phyloP scores from a whole-genome alignment of 148 eudicot genomes.

The Cornus suecica region DNA sequence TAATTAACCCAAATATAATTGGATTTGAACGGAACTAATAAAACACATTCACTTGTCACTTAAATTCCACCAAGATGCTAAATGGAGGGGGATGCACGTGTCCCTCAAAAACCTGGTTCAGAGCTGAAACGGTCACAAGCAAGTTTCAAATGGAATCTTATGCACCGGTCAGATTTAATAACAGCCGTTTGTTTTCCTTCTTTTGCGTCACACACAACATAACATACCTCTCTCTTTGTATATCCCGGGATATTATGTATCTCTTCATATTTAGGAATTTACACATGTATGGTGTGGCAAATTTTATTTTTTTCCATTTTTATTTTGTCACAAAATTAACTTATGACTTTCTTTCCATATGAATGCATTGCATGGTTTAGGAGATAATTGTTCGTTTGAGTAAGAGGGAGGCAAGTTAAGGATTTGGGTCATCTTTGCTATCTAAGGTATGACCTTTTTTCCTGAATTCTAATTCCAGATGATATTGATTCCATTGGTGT shows the following conservation, averaged over 20 bases:
- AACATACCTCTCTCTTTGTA: not conserved
- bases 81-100: too few relatives aligned
- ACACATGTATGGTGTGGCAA: not conserved
- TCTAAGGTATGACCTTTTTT: not conserved
- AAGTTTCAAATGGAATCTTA: not conserved
- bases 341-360: not conserved
- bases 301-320: too few relatives aligned
- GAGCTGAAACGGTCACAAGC: not conserved
- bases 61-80: too few relatives aligned
- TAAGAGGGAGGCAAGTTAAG: not conserved
- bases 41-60: too few relatives aligned
- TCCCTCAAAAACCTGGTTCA: not conserved
- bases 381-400: not conserved
- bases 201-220: not conserved
- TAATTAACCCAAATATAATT: too few relatives aligned
- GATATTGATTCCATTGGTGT: not conserved
- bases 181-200: not conserved
- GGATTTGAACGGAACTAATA: too few relatives aligned
- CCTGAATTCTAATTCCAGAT: not conserved
- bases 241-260: not conserved
- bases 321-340: too few relatives aligned
- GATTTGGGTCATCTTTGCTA: not conserved
- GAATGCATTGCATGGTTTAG: not conserved
- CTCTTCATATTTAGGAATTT: not conserved
- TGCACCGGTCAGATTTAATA: not conserved